Evolutionary conservation across 495 filamentous ascomycete species (phyloP).

Genomic region (Penicillium desertorum): DNA sequence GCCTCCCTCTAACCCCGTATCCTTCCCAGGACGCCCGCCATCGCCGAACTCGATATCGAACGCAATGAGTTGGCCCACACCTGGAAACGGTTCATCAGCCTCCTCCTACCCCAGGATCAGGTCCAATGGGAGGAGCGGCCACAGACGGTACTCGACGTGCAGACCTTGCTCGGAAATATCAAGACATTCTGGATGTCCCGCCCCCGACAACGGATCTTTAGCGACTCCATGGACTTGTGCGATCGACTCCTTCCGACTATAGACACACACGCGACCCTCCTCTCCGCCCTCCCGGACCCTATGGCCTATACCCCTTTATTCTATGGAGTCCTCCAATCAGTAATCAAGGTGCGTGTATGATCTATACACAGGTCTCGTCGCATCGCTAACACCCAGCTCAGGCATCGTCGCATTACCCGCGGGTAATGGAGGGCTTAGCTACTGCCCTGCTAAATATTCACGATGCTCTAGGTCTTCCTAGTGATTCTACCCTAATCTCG

Average conservation of each 20-base stretch:
- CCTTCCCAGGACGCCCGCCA: conserved; percentile 30
- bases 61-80: conserved; percentile 44
- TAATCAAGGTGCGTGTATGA: conserved; percentile 42
- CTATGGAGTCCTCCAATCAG: conserved; percentile 45
- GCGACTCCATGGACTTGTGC: conserved; percentile 33
- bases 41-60: conserved; percentile 47
- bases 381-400: conserved; percentile 17
- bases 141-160: conserved; percentile 36
- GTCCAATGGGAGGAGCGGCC: conserved; percentile 38
- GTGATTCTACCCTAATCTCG: conserved; percentile 19
- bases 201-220: conserved; percentile 33
- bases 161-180: conserved; percentile 30
- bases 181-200: conserved; percentile 36
- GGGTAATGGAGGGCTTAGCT: conserved; percentile 45
- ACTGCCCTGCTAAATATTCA: conserved; percentile 45
- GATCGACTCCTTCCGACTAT: conserved; percentile 40
- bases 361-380: not conserved
- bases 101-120: conserved; percentile 34
- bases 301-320: conserved; percentile 44
- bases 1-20: not conserved
- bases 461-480: conserved; percentile 33
- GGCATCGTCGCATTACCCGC: conserved; percentile 48
- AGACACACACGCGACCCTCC: conserved; percentile 36
- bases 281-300: conserved; percentile 38
- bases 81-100: conserved; percentile 44